Base-by-base conservation (phyloP, 345 rosid species). In the Brassica rapa region DNA sequence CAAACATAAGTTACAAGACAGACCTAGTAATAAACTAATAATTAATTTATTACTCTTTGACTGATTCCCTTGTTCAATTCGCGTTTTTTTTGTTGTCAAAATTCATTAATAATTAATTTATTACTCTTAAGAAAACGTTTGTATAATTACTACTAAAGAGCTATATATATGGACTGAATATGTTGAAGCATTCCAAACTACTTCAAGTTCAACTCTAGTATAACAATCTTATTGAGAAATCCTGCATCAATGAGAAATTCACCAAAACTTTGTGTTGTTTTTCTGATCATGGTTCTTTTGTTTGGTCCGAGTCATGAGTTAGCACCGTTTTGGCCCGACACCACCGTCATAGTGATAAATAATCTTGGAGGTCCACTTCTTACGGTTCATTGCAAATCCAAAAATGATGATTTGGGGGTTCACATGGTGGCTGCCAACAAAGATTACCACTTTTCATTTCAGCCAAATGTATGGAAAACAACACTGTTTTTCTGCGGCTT, bases 341-440 rank as follows among this genome's bases (percentile, higher is more conserved):
- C 76, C 10, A 0, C 2, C 9, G 35, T 71, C 35, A 65, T 5
- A 8, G 57, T 78, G 3, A 78, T 61, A 21, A 71, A 78, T 12
- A 1, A 0, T 39, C 7, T 78, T 39, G 66, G 62, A 3, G 62
- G 77, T 63, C 51, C 77, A 62, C 16, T 12, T 67, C 73, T 59
- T 49, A 73, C 63, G 2, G 6, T 74, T 25, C 82, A 80, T 29
- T 80, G 82, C 35, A 37, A 68, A 61, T 68, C 74, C 14, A 73
- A 68, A 16, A 4, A 74, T 1, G 12, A 68, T 8, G 82, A 80
- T 69, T 74, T 11, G 66, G 79, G 63, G 15, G 2, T 14, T 46
- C 70, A 80, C 6, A 3, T 0, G 0, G 14, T 74, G 63, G 15
- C 51, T 41, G 21, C 5, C 66, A 19, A 35, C 0, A 21, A 37